Evolutionary conservation across 2,329 filamentous ascomycete species (phyloP), one percentile per base, ranked within the genome.

Genomic region (Venturia aucupariae): DNA sequence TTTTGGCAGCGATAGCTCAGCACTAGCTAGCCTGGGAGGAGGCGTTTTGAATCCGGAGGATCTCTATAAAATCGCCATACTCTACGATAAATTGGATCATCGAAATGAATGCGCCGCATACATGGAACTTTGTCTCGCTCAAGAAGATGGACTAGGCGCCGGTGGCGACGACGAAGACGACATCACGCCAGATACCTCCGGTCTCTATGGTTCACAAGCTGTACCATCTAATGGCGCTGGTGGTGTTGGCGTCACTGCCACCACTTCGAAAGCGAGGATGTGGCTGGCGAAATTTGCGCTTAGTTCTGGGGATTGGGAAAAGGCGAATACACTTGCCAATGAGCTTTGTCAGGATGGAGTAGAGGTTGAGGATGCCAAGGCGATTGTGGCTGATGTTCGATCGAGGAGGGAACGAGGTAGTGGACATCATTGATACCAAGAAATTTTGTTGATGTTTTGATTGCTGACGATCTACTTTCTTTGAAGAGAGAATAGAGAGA

Each of bases 341-440:
- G 94, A 99, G 76, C 79, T 99, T 57, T 97, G 92, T 73, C 91
- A 97, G 75, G 94, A 99, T 75, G 94, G 94, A 0, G 87, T 95
- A 32, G 94, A 97, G 75, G 91, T 97, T 2, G 94, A 99, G 74
- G 94, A 99, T 75, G 94, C 94, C 35, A 97, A 97, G 77, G 91
- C 92, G 3, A 79, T 97, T 69, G 89, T 96, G 67, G 84, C 91
- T 67, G 93, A 97, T 75, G 87, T 96, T 15, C 83, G 92, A 69
- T 89, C 89, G 4, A 84, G 90, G 68, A 82, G 92, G 75, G 89
- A 90, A 44, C 35, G 59, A 60, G 59, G 59, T 57, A 35, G 13
- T 24, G 27, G 15, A 11, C 22, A 24, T 22, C 51, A 35, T 57
- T 10, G 30, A 35, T 8, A 57, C 2, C 15, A 17, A 35, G 13